Conservation (phyloP, 495 filamentous ascomycete species). For the Tuber calosporum region DNA sequence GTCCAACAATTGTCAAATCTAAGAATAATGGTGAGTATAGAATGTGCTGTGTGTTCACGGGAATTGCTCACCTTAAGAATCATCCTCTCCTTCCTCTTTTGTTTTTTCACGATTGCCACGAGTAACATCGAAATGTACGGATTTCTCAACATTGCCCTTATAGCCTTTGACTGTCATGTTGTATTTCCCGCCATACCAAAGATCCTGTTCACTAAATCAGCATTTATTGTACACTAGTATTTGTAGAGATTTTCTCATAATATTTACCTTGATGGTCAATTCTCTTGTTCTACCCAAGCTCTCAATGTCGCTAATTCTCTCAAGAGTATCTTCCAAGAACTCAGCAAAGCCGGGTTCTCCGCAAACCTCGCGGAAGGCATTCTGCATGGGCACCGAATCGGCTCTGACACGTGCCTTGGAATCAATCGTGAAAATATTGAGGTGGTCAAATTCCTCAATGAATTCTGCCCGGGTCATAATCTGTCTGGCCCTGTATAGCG, state of each 20-base stretch:
- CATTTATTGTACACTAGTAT: constrained; percentile 42
- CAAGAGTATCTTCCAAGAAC: constrained; percentile 71
- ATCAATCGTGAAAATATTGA: constrained; percentile 94
- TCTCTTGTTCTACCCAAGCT: constrained; percentile 86
- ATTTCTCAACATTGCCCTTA: constrained; percentile 41
- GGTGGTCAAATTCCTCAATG: constrained; percentile 81
- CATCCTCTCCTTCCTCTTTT: constrained; percentile 11
- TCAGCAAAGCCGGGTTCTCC: constrained; percentile 64
- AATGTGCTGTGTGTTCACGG: not conserved
- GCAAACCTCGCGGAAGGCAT: constrained; percentile 79
- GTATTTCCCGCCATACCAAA: constrained; percentile 70
- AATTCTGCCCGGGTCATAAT: constrained; percentile 96
- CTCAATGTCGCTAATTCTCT: constrained; percentile 83
- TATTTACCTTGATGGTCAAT: constrained; percentile 71
- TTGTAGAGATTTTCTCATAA: constrained; percentile 28
- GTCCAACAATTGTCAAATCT: constrained; percentile 9
- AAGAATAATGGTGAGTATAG: not conserved
- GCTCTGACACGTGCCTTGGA: constrained; percentile 80
- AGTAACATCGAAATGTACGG: constrained; percentile 39
- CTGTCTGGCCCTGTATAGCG: constrained; percentile 75
- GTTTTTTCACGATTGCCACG: constrained; percentile 39
- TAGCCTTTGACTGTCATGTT: constrained; percentile 54
- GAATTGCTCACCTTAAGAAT: not conserved
- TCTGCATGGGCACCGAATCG: constrained; percentile 92
- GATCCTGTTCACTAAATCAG: constrained; percentile 40